Base-by-base conservation (phyloP, 1,139 yeast genomes). In the Entelexis paramagnoliae region DNA sequence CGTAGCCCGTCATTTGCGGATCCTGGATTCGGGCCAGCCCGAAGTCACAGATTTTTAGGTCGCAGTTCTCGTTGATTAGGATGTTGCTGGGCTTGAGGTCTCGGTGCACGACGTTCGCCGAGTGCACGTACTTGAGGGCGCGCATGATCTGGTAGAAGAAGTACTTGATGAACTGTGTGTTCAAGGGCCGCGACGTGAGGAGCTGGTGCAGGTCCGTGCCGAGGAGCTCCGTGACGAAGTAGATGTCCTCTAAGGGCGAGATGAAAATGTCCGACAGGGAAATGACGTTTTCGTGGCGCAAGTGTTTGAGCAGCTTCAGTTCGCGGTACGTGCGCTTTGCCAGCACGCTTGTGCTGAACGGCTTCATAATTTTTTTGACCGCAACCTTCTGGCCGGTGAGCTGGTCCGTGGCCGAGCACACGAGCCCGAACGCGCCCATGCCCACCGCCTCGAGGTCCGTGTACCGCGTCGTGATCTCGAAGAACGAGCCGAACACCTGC, bases 1-100 rank as follows among this genome's bases (percentile, higher is more conserved):
- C 98, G 67, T 91, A 91, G 32, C 98, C 99, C 1, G 98, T 91
- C 98, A 91, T 91, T 68, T 91, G 97, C 13, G 96, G 96, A 69
- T 91, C 97, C 72, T 91, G 96, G 65, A 91, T 85, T 66, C 98
- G 77, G 34, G 97, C 97, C 57, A 91, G 74, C 26, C 98, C 98
- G 66, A 91, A 91, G 70, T 91, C 98, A 72, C 97, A 89, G 62
- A 91, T 91, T 68, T 89, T 89, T 64, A 91, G 74, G 69, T 91
- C 97, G 71, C 97, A 91, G 68, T 89, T 88, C 70, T 89, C 96
- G 66, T 89, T 89, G 62, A 91, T 85, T 57, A 91, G 74, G 57
- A 91, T 86, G 68, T 91, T 91, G 57, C 91, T 81, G 8, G 98
- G 98, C 69, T 88, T 87, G 47, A 89, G 74, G 70, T 91, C 98